phyloP scores from a whole-genome alignment of 768 basidiomycete genomes.

The Trametes gibbosa region DNA sequence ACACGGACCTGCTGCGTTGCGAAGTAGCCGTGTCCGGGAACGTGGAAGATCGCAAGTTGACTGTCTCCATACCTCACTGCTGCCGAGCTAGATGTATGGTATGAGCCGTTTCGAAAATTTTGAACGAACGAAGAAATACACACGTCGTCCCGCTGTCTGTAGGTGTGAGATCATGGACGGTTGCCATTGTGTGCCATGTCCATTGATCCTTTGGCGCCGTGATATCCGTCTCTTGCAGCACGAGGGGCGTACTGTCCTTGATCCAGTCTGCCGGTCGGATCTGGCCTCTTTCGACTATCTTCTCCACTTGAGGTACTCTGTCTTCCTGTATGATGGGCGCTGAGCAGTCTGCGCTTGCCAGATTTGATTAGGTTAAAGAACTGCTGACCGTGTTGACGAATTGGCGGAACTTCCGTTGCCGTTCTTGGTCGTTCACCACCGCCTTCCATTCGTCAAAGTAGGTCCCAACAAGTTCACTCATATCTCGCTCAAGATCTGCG shows the following conservation, averaged over 20 bases:
- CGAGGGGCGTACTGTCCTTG: slow-evolving; percentile 48
- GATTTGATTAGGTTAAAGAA: background rate
- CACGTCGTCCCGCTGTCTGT: slow-evolving; percentile 46
- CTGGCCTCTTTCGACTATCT: slow-evolving; percentile 60
- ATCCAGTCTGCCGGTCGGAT: slow-evolving; percentile 68
- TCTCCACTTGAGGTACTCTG: slow-evolving; percentile 43
- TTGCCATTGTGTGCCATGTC: slow-evolving; percentile 55
- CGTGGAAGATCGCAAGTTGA: slow-evolving; percentile 66
- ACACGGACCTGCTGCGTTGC: slow-evolving; percentile 63
- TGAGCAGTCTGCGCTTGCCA: background rate
- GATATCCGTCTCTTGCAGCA: slow-evolving; percentile 39
- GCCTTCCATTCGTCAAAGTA: slow-evolving; percentile 70
- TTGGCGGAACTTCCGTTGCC: slow-evolving; percentile 53
- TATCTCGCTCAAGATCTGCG: slow-evolving; percentile 59
- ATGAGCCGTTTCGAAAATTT: background rate
- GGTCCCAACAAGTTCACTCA: slow-evolving; percentile 62
- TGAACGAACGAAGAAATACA: slow-evolving; percentile 16
- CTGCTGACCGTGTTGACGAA: slow-evolving; percentile 58
- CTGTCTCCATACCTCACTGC: slow-evolving; percentile 63
- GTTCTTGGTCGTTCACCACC: slow-evolving; percentile 52
- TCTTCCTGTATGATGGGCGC: slow-evolving; percentile 34
- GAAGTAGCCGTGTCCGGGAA: slow-evolving; percentile 56
- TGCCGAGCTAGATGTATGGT: slow-evolving; percentile 31
- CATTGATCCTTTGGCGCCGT: slow-evolving; percentile 47
- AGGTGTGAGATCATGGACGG: slow-evolving; percentile 45